Evolutionary conservation across 345 rosid genomes (phyloP).

Genomic region (Cardamine chenopodiifolia): DNA sequence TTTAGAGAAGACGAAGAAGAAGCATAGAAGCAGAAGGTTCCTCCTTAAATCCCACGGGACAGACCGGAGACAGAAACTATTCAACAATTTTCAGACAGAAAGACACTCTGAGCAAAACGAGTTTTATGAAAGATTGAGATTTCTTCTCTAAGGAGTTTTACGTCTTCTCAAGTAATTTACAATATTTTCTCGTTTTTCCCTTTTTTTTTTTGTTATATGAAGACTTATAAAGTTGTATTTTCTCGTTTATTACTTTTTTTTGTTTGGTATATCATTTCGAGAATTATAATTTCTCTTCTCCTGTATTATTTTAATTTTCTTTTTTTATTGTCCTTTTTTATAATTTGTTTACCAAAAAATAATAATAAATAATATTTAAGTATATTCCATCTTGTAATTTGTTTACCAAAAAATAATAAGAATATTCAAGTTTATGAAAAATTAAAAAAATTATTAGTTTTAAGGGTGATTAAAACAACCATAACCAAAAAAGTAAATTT

Average conservation of each 20-base stretch:
- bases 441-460: not conserved
- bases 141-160: constrained; percentile 4
- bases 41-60: constrained; percentile 12
- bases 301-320: not conserved
- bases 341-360: not conserved
- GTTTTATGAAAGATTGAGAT: constrained; percentile 33
- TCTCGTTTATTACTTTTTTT: not conserved
- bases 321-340: not conserved
- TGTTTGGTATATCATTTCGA: not conserved
- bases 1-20: constrained; percentile 8
- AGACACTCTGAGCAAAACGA: constrained; percentile 20
- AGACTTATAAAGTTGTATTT: not conserved
- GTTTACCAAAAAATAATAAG: no score
- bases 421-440: not conserved
- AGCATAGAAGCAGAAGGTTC: constrained; percentile 11
- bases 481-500: no score
- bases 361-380: no score
- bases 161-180: constrained; percentile 5
- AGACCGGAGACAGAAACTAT: constrained; percentile 6
- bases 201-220: not conserved
- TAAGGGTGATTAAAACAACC: not conserved
- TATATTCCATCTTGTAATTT: no score
- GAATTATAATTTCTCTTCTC: not conserved
- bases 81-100: constrained; percentile 27
- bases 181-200: not conserved